Base-by-base conservation (phyloP, 352 stramenopile species). In the Phytophthora pini region DNA sequence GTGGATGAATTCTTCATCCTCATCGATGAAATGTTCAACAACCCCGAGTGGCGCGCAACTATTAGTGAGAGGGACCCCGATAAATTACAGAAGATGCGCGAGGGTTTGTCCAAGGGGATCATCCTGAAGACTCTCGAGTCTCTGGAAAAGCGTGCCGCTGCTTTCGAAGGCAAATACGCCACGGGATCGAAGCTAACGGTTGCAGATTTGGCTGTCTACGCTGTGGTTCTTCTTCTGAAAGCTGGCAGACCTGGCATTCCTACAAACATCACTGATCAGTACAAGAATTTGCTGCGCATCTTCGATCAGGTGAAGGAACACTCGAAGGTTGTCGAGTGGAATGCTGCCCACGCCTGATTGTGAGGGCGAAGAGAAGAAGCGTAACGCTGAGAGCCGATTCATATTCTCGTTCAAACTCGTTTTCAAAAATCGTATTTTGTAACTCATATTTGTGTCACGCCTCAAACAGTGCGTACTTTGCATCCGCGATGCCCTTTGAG, bases 391-490 rank as follows among this genome's bases (percentile, higher is more conserved):
- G 24, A 26, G 24, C 24, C 24, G 24, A 26, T 26, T 26, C 24
- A 26, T 26, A 26, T 4, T 26, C 4, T 26, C 24, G 24, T 26
- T 26, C 2, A 26, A 26, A 4, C 4, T 4, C 24, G 4, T 26
- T 26, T 26, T 26, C 24, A 26, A 26, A 26, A 26, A 26, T 4
- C 2, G 24, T 26, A n/a, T n/a, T n/a, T n/a, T n/a, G n/a, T n/a
- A n/a, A n/a, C 24, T 26, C 24, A 26, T 26, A 26, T 4, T 26
- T 26, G 24, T 26, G 24, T 52, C 54, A 88, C 51, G 75, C 79
- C 8, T 90, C 82, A 51, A 91, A 87, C 5, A 91, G 59, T 26
- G 80, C 80, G 49, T 81, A 84, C 56, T 89, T 90, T 50, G 81
- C 83, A 49, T 92, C 83, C 0, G 69, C 72, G 24, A 92, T 53